Percentiles rank a stretch among this genome's conserved stretches.
Evolutionary conservation across 179 eudicot genomes (phyloP).

Genomic region (Drosera spatulata): DNA sequence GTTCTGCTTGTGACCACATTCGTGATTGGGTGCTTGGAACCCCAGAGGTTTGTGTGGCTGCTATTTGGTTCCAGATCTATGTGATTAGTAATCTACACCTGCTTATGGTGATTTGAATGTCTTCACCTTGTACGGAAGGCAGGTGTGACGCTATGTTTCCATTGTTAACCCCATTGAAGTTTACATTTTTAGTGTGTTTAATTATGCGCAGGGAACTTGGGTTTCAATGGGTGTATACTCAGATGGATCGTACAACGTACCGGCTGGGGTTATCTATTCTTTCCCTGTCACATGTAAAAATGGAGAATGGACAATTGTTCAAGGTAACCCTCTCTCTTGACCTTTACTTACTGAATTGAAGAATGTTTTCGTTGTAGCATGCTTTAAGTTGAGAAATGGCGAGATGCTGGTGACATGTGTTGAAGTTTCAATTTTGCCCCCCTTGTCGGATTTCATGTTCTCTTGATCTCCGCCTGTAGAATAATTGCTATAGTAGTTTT

Average conservation of each 20-base stretch:
- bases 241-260: slow-evolving; percentile 78
- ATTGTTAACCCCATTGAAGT: neutral
- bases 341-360: neutral
- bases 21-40: slow-evolving; percentile 96
- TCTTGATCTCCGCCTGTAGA: no score
- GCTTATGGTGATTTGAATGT: neutral
- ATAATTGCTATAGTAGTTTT: no score
- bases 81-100: neutral
- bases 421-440: no score
- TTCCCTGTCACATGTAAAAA: slow-evolving; percentile 79
- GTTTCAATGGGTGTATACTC: slow-evolving; percentile 91
- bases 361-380: neutral
- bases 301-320: slow-evolving; percentile 81
- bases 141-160: neutral
- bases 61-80: neutral
- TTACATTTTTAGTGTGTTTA: no score
- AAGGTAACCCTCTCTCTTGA: slow-evolving; percentile 35
- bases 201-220: slow-evolving; percentile 50
- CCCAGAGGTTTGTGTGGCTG: slow-evolving; percentile 48
- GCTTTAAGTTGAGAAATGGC: neutral
- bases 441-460: no score
- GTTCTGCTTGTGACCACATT: slow-evolving; percentile 91
- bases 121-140: neutral
- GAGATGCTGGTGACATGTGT: no score
- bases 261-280: slow-evolving; percentile 79